These are phyloP conservation scores for Neurospora sp. DNA, from an alignment of 495 filamentous ascomycete species.

Conservation along the genomic window DNA sequence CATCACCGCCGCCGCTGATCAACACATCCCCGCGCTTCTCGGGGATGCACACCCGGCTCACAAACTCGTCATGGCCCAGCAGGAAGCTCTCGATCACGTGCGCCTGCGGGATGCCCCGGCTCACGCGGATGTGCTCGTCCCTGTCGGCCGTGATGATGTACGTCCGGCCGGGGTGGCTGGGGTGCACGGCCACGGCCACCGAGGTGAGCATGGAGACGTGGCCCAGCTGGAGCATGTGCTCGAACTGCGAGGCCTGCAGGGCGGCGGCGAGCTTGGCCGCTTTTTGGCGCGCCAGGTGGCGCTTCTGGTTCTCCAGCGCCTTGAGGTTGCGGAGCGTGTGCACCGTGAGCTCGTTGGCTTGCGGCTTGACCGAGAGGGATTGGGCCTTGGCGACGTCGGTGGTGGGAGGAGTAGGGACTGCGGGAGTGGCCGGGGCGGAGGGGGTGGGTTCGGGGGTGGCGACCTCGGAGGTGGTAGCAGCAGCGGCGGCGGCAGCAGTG, in stretches of 20 bases:
- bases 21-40: constrained; percentile 45
- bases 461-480: constrained; percentile 6
- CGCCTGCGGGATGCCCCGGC: constrained; percentile 69
- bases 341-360: constrained; percentile 67
- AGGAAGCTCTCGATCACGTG: constrained; percentile 86
- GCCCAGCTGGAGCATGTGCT: constrained; percentile 67
- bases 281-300: constrained; percentile 36
- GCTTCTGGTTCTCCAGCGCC: constrained; percentile 62
- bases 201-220: constrained; percentile 92
- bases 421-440: constrained; percentile 14
- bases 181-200: constrained; percentile 39
- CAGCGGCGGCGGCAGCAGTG: not conserved
- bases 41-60: constrained; percentile 63
- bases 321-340: constrained; percentile 71
- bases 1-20: constrained; percentile 80
- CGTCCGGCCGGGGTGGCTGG: constrained; percentile 19
- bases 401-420: not conserved
- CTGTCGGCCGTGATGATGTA: constrained; percentile 87
- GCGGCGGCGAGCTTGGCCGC: constrained; percentile 26
- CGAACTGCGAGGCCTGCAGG: constrained; percentile 45
- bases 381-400: constrained; percentile 11
- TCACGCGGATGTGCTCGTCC: constrained; percentile 94
- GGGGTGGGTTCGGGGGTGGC: not conserved
- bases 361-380: constrained; percentile 25
- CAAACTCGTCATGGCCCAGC: constrained; percentile 73